Conservation (phyloP, 441 rosid genomes). For the Kokia cookei region DNA sequence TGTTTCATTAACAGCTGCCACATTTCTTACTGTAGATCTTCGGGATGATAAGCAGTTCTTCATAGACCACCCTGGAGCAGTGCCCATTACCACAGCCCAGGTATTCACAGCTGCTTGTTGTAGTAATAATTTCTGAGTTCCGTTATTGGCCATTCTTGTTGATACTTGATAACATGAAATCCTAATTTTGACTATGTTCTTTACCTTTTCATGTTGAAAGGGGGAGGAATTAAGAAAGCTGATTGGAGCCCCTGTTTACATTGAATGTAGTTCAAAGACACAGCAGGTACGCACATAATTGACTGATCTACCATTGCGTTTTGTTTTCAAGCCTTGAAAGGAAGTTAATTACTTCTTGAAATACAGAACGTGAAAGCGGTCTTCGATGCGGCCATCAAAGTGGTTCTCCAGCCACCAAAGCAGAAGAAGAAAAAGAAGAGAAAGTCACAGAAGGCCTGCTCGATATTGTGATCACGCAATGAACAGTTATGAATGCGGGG, state of each 20-base stretch:
- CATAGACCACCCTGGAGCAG: conserved; percentile 79
- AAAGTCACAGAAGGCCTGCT: conserved; percentile 62
- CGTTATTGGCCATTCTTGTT: background rate
- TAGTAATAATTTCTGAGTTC: no score
- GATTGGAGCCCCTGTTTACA: conserved; percentile 73
- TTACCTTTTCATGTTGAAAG: conserved; percentile 13
- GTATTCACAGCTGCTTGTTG: conserved; percentile 19
- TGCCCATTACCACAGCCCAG: conserved; percentile 78
- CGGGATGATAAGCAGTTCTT: conserved; percentile 83
- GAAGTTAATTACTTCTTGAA: conserved; percentile 1
- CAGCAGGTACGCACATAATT: conserved; percentile 57
- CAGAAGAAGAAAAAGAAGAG: conserved; percentile 83
- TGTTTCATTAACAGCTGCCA: background rate
- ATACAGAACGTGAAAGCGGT: conserved; percentile 7
- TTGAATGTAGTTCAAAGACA: conserved; percentile 91
- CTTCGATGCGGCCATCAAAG: background rate
- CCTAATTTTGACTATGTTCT: background rate
- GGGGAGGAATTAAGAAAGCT: conserved; percentile 88
- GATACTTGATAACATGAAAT: background rate
- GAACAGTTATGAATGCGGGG: background rate
- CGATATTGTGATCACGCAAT: conserved; percentile 51
- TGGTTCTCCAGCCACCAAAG: background rate
- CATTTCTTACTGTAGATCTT: conserved; percentile 51
- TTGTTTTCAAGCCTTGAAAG: conserved; percentile 1
- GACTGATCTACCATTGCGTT: background rate